A percentile compares a stretch with the other conserved stretches of the same genome.
Evolutionary conservation across 1,284 basidiomycete species (phyloP).

Genomic region (Moesziomyces sp.): DNA sequence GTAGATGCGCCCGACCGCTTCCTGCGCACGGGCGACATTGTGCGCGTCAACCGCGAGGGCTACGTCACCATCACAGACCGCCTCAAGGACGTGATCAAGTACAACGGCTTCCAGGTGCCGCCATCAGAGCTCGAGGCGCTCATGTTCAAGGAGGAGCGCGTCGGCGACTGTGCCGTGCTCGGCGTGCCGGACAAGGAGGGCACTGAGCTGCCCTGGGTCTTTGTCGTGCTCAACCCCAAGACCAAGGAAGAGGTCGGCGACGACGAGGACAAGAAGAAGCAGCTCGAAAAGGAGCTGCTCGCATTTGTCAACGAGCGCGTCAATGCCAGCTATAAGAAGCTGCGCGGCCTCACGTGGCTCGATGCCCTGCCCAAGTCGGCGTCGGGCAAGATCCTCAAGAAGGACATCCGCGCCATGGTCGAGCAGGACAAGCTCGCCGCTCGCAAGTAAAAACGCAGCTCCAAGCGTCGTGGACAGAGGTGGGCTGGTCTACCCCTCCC

Average conservation of each 20-base stretch:
- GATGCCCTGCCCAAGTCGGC: slow-evolving; percentile 58
- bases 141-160: slow-evolving; percentile 46
- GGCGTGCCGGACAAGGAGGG: slow-evolving; percentile 45
- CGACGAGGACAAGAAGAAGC: slow-evolving; percentile 31
- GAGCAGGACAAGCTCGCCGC: slow-evolving; percentile 34
- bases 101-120: slow-evolving; percentile 66
- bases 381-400: slow-evolving; percentile 64
- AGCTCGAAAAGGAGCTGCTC: slow-evolving; percentile 42
- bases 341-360: slow-evolving; percentile 59
- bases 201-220: slow-evolving; percentile 58
- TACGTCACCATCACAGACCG: slow-evolving; percentile 63
- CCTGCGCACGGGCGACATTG: slow-evolving; percentile 63
- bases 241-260: slow-evolving; percentile 19
- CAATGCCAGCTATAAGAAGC: slow-evolving; percentile 61
- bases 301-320: slow-evolving; percentile 56
- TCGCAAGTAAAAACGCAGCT: slow-evolving; percentile 9
- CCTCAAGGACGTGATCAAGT: slow-evolving; percentile 66
- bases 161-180: slow-evolving; percentile 56
- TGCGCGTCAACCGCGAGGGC: slow-evolving; percentile 54
- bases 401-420: slow-evolving; percentile 52
- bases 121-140: slow-evolving; percentile 63
- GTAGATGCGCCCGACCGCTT: slow-evolving; percentile 39
- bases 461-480: not conserved
- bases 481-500: not conserved
- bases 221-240: slow-evolving; percentile 44